Percentiles rank a stretch among this genome's conserved stretches.
These are phyloP conservation scores for Botrytis fabae DNA, from an alignment of 2,329 filamentous ascomycete species.

Conservation along the genomic window DNA sequence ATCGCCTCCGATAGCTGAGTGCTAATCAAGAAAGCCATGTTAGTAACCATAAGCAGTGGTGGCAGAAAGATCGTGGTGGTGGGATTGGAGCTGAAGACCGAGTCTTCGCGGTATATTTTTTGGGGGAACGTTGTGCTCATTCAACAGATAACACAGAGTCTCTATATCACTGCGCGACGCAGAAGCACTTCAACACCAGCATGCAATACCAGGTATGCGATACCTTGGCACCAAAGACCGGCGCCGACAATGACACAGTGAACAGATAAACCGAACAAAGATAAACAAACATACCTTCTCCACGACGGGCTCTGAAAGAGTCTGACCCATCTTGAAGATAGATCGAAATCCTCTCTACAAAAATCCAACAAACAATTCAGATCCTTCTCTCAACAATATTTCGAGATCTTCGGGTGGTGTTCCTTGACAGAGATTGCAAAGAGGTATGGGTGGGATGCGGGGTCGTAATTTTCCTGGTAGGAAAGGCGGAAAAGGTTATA, in stretches of 20 bases:
- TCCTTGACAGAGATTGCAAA: slow-evolving; percentile 23
- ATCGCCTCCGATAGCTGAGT: slow-evolving; percentile 88
- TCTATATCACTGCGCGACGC: slow-evolving; percentile 1
- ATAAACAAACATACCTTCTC: slow-evolving; percentile 76
- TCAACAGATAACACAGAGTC: background rate
- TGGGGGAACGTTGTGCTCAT: background rate
- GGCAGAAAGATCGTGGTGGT: background rate
- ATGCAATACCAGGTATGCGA: slow-evolving; percentile 11
- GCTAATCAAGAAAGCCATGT: slow-evolving; percentile 50
- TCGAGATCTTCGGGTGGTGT: background rate
- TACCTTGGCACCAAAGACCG: slow-evolving; percentile 8
- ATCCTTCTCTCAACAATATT: slow-evolving; percentile 7
- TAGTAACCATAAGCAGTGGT: slow-evolving; percentile 21
- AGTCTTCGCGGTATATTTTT: background rate
- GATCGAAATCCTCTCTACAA: slow-evolving; percentile 34
- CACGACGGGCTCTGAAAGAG: slow-evolving; percentile 96
- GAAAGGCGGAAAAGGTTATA: background rate
- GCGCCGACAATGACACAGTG: slow-evolving; percentile 12
- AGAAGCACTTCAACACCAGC: background rate
- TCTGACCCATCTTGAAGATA: slow-evolving; percentile 79
- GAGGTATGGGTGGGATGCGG: slow-evolving; percentile 19
- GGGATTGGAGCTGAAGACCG: slow-evolving; percentile 1
- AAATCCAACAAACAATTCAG: slow-evolving; percentile 28
- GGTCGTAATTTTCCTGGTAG: slow-evolving; percentile 9
- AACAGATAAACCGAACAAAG: slow-evolving; percentile 25